These are phyloP conservation scores for Leptomonas seymouri DNA, from an alignment of 208 protist genomes.

Conservation along the genomic window DNA sequence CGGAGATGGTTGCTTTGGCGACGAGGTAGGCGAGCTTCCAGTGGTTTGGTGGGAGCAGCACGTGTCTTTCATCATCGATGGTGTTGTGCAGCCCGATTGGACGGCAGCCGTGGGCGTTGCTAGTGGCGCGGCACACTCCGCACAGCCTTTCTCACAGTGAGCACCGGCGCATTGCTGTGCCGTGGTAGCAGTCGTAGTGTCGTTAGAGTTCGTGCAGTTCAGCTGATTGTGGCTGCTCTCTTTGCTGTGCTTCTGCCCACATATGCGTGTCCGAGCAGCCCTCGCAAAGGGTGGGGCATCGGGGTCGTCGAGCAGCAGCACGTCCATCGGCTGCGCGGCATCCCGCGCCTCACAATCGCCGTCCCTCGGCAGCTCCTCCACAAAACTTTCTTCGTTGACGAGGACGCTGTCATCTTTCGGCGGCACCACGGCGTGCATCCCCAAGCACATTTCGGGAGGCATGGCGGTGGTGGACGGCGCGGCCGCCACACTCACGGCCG, in stretches of 20 bases:
- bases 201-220: no score
- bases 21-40: no score
- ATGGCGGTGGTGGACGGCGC: not conserved
- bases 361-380: not conserved
- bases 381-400: not conserved
- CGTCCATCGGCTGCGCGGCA: slow-evolving; percentile 6
- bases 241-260: not conserved
- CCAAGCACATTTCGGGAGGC: slow-evolving; percentile 7
- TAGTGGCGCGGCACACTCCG: not conserved
- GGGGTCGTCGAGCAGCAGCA: slow-evolving; percentile 24
- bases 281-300: slow-evolving; percentile 30
- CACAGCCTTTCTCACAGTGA: not conserved
- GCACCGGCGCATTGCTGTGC: not conserved
- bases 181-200: not conserved
- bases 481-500: no score
- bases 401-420: not conserved
- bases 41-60: no score
- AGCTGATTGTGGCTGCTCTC: not conserved
- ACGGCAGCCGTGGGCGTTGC: not conserved
- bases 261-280: slow-evolving; percentile 14
- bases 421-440: not conserved
- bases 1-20: no score
- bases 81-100: slow-evolving; percentile 7
- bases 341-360: not conserved
- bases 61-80: no score